Percentiles rank a stretch among this genome's conserved stretches.
These are phyloP conservation scores for Geotrichum fermentans DNA, from an alignment of 1,139 yeast genomes.

Conservation along the genomic window DNA sequence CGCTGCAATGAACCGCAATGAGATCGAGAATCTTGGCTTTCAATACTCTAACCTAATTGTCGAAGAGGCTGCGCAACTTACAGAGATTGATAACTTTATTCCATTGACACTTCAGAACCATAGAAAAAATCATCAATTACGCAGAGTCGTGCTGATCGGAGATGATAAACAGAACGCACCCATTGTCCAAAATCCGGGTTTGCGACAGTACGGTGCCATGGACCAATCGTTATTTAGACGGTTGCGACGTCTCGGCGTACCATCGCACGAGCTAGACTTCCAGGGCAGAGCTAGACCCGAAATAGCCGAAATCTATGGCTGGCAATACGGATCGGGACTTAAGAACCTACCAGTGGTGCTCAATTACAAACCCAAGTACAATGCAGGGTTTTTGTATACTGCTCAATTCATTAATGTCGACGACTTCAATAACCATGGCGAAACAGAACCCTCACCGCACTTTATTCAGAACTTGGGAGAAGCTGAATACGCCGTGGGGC, in stretches of 20 bases:
- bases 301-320: constrained; percentile 28
- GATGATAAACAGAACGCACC: constrained; percentile 34
- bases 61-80: constrained; percentile 38
- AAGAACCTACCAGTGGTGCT: background rate
- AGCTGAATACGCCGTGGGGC: constrained; percentile 49
- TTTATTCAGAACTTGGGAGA: constrained; percentile 45
- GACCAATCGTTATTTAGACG: constrained; percentile 33
- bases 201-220: constrained; percentile 23
- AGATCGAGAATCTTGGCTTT: constrained; percentile 26
- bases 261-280: constrained; percentile 25
- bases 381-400: constrained; percentile 43
- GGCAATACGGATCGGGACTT: constrained; percentile 25
- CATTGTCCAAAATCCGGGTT: constrained; percentile 23
- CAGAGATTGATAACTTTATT: constrained; percentile 36
- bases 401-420: constrained; percentile 42
- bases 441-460: constrained; percentile 32
- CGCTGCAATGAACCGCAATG: constrained; percentile 27
- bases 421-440: constrained; percentile 33
- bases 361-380: constrained; percentile 21
- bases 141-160: constrained; percentile 38
- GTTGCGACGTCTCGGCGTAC: constrained; percentile 31
- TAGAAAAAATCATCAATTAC: constrained; percentile 16
- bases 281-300: constrained; percentile 33
- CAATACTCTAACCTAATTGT: constrained; percentile 35
- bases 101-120: constrained; percentile 28